These are phyloP conservation scores for Fusarium nelsonii DNA, from an alignment of 2,329 filamentous ascomycete species.

Conservation along the genomic window DNA sequence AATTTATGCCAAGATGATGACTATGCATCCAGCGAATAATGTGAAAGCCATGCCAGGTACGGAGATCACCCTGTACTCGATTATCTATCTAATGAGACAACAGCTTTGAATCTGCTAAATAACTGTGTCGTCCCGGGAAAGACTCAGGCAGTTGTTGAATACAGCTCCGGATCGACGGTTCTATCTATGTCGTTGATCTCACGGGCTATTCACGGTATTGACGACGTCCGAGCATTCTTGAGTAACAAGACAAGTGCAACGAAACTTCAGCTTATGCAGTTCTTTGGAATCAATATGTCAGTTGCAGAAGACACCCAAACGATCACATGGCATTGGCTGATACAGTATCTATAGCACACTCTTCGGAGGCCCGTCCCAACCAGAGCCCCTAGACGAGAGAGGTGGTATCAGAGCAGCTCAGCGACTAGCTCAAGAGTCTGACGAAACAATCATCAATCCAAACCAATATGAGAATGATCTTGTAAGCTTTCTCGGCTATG, in stretches of 20 bases:
- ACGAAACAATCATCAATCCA: conserved; percentile 63
- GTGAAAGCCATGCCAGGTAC: conserved; percentile 72
- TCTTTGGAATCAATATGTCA: conserved; percentile 68
- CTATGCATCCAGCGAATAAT: conserved; percentile 72
- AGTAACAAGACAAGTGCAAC: conserved; percentile 69
- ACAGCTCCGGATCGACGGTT: conserved; percentile 72
- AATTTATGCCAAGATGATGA: conserved; percentile 76
- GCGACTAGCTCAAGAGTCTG: conserved; percentile 56
- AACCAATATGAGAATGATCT: conserved; percentile 69
- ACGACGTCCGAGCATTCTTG: conserved; percentile 66
- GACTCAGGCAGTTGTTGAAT: conserved; percentile 68
- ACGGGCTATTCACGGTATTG: conserved; percentile 62
- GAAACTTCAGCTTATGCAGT: conserved; percentile 68
- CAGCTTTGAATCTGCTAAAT: conserved; percentile 63
- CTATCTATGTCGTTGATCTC: conserved; percentile 69
- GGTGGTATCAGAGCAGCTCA: conserved; percentile 65
- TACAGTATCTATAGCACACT: conserved; percentile 56
- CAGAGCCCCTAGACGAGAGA: conserved; percentile 65
- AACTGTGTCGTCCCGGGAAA: conserved; percentile 46
- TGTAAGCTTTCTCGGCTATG: conserved; percentile 15
- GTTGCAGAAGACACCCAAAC: background rate
- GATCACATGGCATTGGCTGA: rapidly evolving
- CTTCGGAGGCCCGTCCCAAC: conserved; percentile 70
- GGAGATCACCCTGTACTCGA: rapidly evolving
- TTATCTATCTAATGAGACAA: background rate